Evolutionary conservation across 148 eudicot genomes (phyloP).

Genomic region (Mesembryanthemum crystallinum): DNA sequence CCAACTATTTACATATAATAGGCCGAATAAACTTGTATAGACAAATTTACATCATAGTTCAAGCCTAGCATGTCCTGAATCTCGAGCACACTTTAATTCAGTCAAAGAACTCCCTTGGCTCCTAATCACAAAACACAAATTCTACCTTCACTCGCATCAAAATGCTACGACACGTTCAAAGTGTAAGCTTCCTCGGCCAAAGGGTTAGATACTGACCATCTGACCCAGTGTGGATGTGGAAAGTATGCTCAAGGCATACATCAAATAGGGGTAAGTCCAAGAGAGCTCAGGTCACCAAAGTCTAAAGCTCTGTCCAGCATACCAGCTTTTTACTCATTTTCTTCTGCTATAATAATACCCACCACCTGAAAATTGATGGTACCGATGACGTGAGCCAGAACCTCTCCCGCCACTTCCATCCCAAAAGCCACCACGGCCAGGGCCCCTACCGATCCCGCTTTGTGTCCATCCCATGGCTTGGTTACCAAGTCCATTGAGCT

Average conservation of each 20-base stretch:
- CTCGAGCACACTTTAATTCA: background rate
- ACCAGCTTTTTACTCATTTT: slow-evolving; percentile 49
- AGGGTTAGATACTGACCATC: background rate
- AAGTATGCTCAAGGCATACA: background rate
- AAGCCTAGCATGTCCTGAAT: background rate
- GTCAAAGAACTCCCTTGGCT: background rate
- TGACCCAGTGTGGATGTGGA: background rate
- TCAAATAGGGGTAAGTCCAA: too few species aligned
- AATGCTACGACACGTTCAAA: background rate
- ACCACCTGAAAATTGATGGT: slow-evolving; percentile 65
- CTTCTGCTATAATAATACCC: slow-evolving; percentile 68
- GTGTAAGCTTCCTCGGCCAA: background rate
- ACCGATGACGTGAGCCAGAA: slow-evolving; percentile 60
- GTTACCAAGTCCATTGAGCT: slow-evolving; percentile 52
- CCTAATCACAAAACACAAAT: background rate
- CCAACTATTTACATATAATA: slow-evolving; percentile 9
- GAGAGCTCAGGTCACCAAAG: background rate
- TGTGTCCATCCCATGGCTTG: slow-evolving; percentile 58
- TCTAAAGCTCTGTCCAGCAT: too few species aligned
- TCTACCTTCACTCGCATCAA: background rate
- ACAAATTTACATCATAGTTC: slow-evolving; percentile 7
- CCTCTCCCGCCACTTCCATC: slow-evolving; percentile 72
- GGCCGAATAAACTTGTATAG: background rate
- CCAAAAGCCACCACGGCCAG: slow-evolving; percentile 57
- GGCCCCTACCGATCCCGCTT: slow-evolving; percentile 47